A percentile compares a stretch with the other conserved stretches of the same genome.
Conservation (phyloP, 108 stramenopile species). For the Discostella pseudostelligera region DNA sequence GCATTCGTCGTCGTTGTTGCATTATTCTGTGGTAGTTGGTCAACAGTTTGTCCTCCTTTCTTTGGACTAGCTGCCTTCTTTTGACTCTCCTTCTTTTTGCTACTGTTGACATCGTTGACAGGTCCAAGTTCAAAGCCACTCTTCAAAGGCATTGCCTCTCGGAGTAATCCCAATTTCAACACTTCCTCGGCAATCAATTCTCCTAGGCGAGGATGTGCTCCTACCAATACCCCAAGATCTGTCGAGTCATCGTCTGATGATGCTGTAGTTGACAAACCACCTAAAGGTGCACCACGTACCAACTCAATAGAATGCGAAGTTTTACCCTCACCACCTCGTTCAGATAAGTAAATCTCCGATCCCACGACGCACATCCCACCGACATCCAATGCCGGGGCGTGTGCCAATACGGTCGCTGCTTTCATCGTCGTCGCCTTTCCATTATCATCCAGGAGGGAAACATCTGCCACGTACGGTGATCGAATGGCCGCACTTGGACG, state of each 20-base stretch:
- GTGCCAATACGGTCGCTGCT: slow-evolving; percentile 30
- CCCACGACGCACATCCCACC: slow-evolving; percentile 41
- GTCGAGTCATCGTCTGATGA: too few relatives aligned
- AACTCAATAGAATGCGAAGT: slow-evolving; percentile 52
- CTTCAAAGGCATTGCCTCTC: slow-evolving; percentile 19
- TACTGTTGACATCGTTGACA: too few relatives aligned
- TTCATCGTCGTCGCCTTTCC: neutral
- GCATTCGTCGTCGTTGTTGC: too few relatives aligned
- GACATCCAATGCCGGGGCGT: slow-evolving; percentile 48
- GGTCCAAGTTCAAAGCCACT: too few relatives aligned
- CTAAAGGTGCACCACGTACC: slow-evolving; percentile 17
- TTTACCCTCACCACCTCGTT: slow-evolving; percentile 39
- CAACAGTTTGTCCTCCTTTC: too few relatives aligned
- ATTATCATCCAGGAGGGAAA: slow-evolving; percentile 14
- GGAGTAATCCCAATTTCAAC: slow-evolving; percentile 29
- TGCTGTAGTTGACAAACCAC: too few relatives aligned
- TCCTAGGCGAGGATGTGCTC: slow-evolving; percentile 45
- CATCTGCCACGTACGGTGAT: slow-evolving; percentile 53
- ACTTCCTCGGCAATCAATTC: slow-evolving; percentile 38
- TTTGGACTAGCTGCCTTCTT: too few relatives aligned
- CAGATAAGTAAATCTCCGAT: slow-evolving; percentile 28
- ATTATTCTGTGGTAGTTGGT: too few relatives aligned
- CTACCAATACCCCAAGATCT: slow-evolving; percentile 33
- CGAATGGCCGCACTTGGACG: slow-evolving; percentile 34
- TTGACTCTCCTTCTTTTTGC: too few relatives aligned